A percentile compares a stretch with the other conserved stretches of the same genome.
Evolutionary conservation across 192 early-diverging fungal genomes (phyloP).

Genomic region (Pilobolus umbonatus): DNA sequence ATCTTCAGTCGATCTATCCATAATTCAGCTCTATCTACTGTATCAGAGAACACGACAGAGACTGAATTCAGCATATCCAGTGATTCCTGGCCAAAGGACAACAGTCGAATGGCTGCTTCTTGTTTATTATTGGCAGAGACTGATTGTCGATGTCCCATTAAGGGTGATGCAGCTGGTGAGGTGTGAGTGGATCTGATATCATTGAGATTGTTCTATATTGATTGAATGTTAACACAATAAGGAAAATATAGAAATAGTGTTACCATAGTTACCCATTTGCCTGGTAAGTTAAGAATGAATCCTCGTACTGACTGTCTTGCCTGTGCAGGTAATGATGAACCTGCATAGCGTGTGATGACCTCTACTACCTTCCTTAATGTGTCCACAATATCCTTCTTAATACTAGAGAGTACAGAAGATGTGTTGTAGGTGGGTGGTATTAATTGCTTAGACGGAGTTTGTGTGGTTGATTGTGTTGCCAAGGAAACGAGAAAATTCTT

Average conservation of each 20-base stretch:
- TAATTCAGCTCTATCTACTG: slow-evolving; percentile 60
- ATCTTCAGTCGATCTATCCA: slow-evolving; percentile 49
- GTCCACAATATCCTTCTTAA: slow-evolving; percentile 77
- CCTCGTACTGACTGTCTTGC: slow-evolving; percentile 72
- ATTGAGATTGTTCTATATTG: slow-evolving; percentile 32
- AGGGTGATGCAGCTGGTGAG: slow-evolving; percentile 27
- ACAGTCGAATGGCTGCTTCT: slow-evolving; percentile 56
- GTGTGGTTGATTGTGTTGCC: slow-evolving; percentile 2
- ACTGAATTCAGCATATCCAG: slow-evolving; percentile 63
- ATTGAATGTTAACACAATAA: neutral
- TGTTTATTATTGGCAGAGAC: neutral
- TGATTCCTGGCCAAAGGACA: slow-evolving; percentile 67
- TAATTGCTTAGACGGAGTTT: neutral
- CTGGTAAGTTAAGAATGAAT: slow-evolving; percentile 80
- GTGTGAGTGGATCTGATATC: slow-evolving; percentile 30
- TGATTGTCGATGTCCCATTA: slow-evolving; percentile 4
- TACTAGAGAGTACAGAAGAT: slow-evolving; percentile 20
- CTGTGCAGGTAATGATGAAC: slow-evolving; percentile 73
- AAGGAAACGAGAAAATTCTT: slow-evolving; percentile 49
- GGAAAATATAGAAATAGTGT: neutral
- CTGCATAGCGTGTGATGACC: slow-evolving; percentile 84
- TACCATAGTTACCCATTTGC: slow-evolving; percentile 55
- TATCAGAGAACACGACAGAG: slow-evolving; percentile 60
- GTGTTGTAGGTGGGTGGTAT: slow-evolving; percentile 13
- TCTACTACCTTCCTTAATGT: slow-evolving; percentile 83